A percentile compares a stretch with the other conserved stretches of the same genome.
Evolutionary conservation across 208 protist genomes (phyloP).

Genomic region (Leishmania tarentolae): DNA sequence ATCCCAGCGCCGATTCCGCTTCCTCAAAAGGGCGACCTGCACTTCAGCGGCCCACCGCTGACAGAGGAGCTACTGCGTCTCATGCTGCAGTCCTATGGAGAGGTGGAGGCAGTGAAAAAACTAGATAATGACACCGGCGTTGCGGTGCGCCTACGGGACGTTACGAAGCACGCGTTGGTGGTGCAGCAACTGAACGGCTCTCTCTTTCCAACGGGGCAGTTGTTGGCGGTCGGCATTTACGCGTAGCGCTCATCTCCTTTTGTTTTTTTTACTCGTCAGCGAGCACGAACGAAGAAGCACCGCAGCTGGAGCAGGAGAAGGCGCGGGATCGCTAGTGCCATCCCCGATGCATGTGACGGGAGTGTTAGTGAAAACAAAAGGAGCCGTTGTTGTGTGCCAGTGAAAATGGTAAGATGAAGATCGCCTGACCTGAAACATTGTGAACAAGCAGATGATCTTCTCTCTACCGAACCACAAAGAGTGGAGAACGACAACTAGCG

Average conservation of each 20-base stretch:
- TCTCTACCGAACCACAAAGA: not conserved
- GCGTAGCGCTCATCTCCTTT: slow-evolving; percentile 26
- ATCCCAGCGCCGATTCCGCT: slow-evolving; percentile 34
- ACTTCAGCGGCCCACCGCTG: slow-evolving; percentile 58
- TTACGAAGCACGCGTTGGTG: slow-evolving; percentile 52
- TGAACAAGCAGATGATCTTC: not conserved
- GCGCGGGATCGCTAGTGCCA: not conserved
- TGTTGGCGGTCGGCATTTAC: slow-evolving; percentile 70
- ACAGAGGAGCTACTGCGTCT: slow-evolving; percentile 60
- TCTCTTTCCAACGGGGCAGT: slow-evolving; percentile 74
- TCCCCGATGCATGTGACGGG: not conserved
- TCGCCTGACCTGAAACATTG: not conserved
- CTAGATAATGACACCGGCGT: slow-evolving; percentile 52
- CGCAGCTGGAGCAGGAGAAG: not conserved
- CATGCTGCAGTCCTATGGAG: slow-evolving; percentile 71
- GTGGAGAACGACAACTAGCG: not conserved
- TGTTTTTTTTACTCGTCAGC: not conserved
- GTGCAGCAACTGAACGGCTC: slow-evolving; percentile 79
- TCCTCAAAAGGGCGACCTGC: slow-evolving; percentile 74
- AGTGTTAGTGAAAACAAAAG: not conserved
- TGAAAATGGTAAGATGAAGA: not conserved
- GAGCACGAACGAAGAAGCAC: not conserved
- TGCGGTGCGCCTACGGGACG: slow-evolving; percentile 64
- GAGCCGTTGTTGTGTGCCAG: not conserved
- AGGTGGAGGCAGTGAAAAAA: slow-evolving; percentile 51